A percentile compares a stretch with the other conserved stretches of the same genome.
Evolutionary conservation across 2,329 filamentous ascomycete species (phyloP).

Genomic region (Apiospora hydei): DNA sequence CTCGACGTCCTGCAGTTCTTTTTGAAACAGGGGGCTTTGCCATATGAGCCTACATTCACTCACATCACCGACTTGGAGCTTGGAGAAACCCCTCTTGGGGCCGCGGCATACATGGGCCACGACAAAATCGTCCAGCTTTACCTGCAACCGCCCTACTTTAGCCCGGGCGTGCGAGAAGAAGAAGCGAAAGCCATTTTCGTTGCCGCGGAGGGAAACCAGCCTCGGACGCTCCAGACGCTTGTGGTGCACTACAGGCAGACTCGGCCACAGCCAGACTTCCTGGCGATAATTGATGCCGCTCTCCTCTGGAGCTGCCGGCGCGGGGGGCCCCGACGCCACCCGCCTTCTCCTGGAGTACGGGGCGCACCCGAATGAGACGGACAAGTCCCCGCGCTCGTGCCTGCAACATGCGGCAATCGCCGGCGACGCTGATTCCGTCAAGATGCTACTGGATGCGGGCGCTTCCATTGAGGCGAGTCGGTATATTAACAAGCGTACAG

Average conservation of each 20-base stretch:
- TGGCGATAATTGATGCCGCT: background rate
- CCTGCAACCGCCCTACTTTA: background rate
- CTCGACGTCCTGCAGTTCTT: background rate
- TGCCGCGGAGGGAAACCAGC: slow-evolving; percentile 4
- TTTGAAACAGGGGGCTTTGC: background rate
- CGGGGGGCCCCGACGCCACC: background rate
- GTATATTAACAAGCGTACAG: background rate
- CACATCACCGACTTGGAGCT: background rate
- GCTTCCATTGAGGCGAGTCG: background rate
- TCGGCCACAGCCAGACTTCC: background rate
- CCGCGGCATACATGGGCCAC: slow-evolving; percentile 14
- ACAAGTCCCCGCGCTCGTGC: slow-evolving; percentile 4
- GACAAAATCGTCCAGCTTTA: background rate
- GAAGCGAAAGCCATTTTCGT: background rate
- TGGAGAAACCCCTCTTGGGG: background rate
- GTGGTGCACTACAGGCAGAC: background rate
- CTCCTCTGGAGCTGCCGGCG: slow-evolving; percentile 1
- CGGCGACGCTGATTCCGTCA: background rate
- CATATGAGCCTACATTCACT: background rate
- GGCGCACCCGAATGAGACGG: background rate
- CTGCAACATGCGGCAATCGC: slow-evolving; percentile 1
- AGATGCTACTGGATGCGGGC: slow-evolving; percentile 7
- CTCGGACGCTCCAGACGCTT: slow-evolving; percentile 3
- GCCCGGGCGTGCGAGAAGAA: background rate
- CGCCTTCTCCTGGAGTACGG: slow-evolving; percentile 18